Percentiles rank a stretch among this genome's conserved stretches.
Conservation (phyloP, 148 eudicot genomes). For the Arctostaphylos glauca region DNA sequence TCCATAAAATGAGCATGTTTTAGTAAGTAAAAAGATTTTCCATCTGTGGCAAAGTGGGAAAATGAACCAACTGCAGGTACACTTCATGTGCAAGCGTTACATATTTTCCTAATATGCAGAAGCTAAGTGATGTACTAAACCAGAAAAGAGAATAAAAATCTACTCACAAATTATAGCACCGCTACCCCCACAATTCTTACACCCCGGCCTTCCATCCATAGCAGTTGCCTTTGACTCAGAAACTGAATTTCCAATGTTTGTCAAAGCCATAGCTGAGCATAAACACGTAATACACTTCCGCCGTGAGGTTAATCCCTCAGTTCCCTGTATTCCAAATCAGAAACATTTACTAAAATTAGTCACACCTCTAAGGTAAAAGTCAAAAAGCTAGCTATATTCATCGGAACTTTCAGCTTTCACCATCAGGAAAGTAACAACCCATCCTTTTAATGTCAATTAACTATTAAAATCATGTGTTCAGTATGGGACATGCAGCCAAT, state of each 20-base stretch:
- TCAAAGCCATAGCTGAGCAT: slow-evolving; percentile 57
- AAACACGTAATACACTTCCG: slow-evolving; percentile 71
- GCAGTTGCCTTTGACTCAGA: slow-evolving; percentile 50
- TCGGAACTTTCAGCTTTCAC: neutral
- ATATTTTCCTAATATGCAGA: neutral
- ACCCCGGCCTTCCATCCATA: slow-evolving; percentile 55
- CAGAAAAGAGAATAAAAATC: neutral
- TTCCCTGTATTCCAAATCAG: slow-evolving; percentile 37
- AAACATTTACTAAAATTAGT: neutral
- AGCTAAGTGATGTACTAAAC: neutral
- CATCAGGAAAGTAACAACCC: neutral
- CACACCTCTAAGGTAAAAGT: neutral
- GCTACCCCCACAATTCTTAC: slow-evolving; percentile 88
- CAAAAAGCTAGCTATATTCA: neutral
- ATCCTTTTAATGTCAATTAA: too few relatives aligned
- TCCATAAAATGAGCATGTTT: neutral
- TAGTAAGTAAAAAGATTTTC: neutral
- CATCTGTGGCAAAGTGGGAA: neutral
- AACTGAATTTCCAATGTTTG: slow-evolving; percentile 30
- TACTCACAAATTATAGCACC: slow-evolving; percentile 92
- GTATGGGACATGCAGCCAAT: neutral
- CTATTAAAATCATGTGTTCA: neutral
- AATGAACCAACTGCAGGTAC: neutral
- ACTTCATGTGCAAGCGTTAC: neutral
- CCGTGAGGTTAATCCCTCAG: slow-evolving; percentile 46